phyloP scores from a whole-genome alignment of 352 stramenopile species.

The Globisporangium nunn region DNA sequence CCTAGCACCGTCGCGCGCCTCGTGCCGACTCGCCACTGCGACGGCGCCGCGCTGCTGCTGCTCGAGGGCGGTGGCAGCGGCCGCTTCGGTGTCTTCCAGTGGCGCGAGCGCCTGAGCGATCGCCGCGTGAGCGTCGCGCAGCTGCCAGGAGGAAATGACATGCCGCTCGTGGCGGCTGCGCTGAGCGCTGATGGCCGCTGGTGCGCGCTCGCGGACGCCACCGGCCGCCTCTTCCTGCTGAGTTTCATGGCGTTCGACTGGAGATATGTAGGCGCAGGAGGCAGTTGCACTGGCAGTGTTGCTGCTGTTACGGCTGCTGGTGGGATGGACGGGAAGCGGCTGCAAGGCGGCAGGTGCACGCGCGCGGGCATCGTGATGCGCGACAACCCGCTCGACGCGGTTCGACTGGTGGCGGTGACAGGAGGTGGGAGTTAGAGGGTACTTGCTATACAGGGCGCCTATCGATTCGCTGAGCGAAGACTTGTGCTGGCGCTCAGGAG shows the following conservation, averaged over 20 bases:
- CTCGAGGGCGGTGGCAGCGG: conserved; percentile 15
- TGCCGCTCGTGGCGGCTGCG: conserved; percentile 11
- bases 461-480: neutral
- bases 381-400: conserved; percentile 29
- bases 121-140: conserved; percentile 30
- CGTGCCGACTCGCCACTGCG: conserved; percentile 5
- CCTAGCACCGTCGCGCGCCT: neutral
- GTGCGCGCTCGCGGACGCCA: conserved; percentile 19
- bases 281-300: neutral
- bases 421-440: conserved; percentile 2
- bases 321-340: conserved; percentile 11
- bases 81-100: conserved; percentile 37
- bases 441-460: too few species aligned
- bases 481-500: conserved; percentile 4
- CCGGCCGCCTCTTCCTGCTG: conserved; percentile 24
- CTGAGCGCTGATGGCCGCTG: conserved; percentile 28
- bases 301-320: neutral
- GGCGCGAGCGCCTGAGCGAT: conserved; percentile 51
- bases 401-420: conserved; percentile 21
- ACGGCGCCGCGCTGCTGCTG: conserved; percentile 29
- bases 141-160: conserved; percentile 10
- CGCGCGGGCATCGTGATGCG: conserved; percentile 23
- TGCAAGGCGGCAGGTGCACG: conserved; percentile 18
- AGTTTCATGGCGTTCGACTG: conserved; percentile 24
- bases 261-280: neutral